Conservation (phyloP, 2,329 filamentous ascomycete species). For the Curvularia sp. region DNA sequence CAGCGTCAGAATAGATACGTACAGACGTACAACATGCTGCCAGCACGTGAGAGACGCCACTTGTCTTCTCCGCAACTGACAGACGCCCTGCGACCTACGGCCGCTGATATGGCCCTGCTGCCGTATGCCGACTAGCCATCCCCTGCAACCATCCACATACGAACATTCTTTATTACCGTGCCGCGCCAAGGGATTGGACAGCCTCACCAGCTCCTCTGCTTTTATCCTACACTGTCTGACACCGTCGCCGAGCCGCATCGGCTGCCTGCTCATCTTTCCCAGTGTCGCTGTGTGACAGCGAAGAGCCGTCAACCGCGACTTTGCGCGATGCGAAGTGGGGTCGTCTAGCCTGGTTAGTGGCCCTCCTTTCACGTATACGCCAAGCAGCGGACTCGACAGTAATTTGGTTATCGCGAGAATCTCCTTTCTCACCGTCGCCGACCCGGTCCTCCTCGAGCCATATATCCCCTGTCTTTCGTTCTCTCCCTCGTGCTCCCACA, state of each 20-base stretch:
- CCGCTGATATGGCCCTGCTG: background rate
- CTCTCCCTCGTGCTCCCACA: slow-evolving; percentile 18
- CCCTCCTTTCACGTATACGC: slow-evolving; percentile 31
- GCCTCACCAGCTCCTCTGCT: background rate
- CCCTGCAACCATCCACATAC: slow-evolving; percentile 6
- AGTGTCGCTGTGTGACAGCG: background rate
- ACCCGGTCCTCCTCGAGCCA: slow-evolving; percentile 21
- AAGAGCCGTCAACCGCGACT: background rate
- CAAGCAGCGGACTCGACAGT: slow-evolving; percentile 28
- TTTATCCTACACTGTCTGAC: background rate
- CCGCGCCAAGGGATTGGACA: background rate
- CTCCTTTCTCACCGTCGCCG: slow-evolving; percentile 32
- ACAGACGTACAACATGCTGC: background rate
- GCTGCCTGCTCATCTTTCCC: background rate
- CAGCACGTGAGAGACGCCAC: slow-evolving; percentile 1
- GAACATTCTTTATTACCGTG: background rate
- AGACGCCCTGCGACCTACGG: slow-evolving; percentile 9
- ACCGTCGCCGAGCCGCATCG: slow-evolving; percentile 1
- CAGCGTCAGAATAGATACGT: background rate
- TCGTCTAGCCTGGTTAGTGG: slow-evolving; percentile 11
- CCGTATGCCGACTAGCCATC: background rate
- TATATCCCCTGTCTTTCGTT: slow-evolving; percentile 16
- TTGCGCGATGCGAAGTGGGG: slow-evolving; percentile 5
- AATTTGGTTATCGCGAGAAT: slow-evolving; percentile 31
- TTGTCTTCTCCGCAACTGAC: background rate